Conservation (phyloP, 257 asterid genomes). For the Solanum boliviense region DNA sequence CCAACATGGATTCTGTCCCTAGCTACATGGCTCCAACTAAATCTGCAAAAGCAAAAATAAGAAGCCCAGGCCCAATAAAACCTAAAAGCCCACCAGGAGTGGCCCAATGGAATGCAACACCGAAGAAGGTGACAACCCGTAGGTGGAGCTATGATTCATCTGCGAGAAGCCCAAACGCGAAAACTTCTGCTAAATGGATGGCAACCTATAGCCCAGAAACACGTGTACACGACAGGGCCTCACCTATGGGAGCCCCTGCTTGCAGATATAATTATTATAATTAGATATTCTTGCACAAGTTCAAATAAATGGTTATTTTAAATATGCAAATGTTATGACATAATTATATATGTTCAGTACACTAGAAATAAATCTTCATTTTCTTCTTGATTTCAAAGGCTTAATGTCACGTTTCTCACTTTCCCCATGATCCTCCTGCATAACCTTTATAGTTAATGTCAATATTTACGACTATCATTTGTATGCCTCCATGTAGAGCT, state of each 20-base stretch:
- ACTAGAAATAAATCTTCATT: background rate
- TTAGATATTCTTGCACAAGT: background rate
- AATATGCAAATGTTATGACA: background rate
- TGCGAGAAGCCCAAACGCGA: slow-evolving; percentile 56
- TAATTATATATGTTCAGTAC: background rate
- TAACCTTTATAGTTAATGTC: too few relatives aligned
- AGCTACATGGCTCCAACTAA: slow-evolving; percentile 88
- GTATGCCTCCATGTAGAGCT: too few relatives aligned
- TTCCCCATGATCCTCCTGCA: background rate
- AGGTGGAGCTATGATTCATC: slow-evolving; percentile 36
- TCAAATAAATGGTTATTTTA: background rate
- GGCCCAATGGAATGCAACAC: slow-evolving; percentile 40
- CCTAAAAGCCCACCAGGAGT: slow-evolving; percentile 22
- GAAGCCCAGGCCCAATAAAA: slow-evolving; percentile 29
- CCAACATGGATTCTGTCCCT: slow-evolving; percentile 26
- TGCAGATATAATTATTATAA: slow-evolving; percentile 33
- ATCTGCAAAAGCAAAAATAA: slow-evolving; percentile 71
- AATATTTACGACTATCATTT: too few relatives aligned
- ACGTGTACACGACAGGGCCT: slow-evolving; percentile 43
- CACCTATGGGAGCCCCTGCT: slow-evolving; percentile 21
- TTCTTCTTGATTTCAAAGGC: background rate
- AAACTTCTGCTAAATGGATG: slow-evolving; percentile 24
- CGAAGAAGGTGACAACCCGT: slow-evolving; percentile 19
- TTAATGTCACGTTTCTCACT: background rate
- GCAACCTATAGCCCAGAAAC: slow-evolving; percentile 50